Conservation (phyloP, 768 basidiomycete species). For the Trametes cubensis region DNA sequence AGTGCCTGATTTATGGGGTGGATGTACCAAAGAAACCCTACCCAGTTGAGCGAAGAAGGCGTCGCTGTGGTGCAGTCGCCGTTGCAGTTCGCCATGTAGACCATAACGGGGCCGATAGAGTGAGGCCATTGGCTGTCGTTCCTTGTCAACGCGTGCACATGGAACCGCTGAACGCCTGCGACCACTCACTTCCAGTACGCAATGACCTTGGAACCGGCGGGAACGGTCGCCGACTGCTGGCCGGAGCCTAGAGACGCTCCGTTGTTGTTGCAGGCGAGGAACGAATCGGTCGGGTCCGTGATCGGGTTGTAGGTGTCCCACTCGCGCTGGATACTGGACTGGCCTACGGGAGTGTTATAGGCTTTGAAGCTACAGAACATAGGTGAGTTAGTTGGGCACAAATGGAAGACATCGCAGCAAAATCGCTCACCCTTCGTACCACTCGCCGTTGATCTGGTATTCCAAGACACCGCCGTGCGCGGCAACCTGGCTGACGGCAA, state of each 20-base stretch:
- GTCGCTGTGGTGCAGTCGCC: slow-evolving; percentile 37
- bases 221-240: slow-evolving; percentile 42
- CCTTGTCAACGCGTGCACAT: neutral
- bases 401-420: neutral
- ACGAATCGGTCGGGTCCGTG: slow-evolving; percentile 38
- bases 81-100: slow-evolving; percentile 43
- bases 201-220: slow-evolving; percentile 41
- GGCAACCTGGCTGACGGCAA: slow-evolving; percentile 28
- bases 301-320: slow-evolving; percentile 47
- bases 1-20: neutral
- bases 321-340: slow-evolving; percentile 42
- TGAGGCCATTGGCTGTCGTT: slow-evolving; percentile 36
- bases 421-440: slow-evolving; percentile 36
- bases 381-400: neutral
- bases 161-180: neutral
- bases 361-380: slow-evolving; percentile 33
- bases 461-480: slow-evolving; percentile 45
- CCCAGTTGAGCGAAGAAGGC: slow-evolving; percentile 36
- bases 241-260: slow-evolving; percentile 37
- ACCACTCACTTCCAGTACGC: slow-evolving; percentile 42
- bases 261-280: slow-evolving; percentile 41
- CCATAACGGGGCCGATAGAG: slow-evolving; percentile 37
- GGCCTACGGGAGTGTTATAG: slow-evolving; percentile 45
- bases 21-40: slow-evolving; percentile 13
- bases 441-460: slow-evolving; percentile 37